phyloP scores from a whole-genome alignment of 345 rosid genomes.

The Eucalyptus brandiana region DNA sequence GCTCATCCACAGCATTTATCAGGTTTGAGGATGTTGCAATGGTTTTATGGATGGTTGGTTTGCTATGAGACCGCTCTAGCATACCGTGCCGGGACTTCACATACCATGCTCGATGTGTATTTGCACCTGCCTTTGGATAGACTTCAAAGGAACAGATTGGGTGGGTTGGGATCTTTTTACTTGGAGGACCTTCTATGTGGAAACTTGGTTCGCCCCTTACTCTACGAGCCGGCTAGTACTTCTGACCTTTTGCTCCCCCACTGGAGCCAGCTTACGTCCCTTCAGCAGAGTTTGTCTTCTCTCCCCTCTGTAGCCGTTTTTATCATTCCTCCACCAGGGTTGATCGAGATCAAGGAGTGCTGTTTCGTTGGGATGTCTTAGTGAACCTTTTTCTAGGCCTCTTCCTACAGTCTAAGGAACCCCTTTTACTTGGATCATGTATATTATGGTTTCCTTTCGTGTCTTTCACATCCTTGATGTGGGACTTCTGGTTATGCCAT shows the following conservation, averaged over 20 bases:
- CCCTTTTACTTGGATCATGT: not conserved
- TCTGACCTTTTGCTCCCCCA: not conserved
- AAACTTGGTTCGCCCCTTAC: not conserved
- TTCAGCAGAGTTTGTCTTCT: not conserved
- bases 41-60: not conserved
- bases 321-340: not conserved
- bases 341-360: not conserved
- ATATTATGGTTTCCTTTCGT: not conserved
- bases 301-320: not conserved
- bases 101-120: not conserved
- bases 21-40: not conserved
- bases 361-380: not conserved
- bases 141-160: not conserved
- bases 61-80: not conserved
- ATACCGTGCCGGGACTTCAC: not conserved
- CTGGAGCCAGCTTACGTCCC: not conserved
- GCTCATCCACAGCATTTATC: not conserved
- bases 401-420: not conserved
- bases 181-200: not conserved
- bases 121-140: not conserved
- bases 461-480: not conserved
- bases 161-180: not conserved
- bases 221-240: not conserved
- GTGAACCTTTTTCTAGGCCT: not conserved
- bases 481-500: not conserved